Percentiles rank a stretch among this genome's conserved stretches.
phyloP scores from a whole-genome alignment of 148 eudicot species.

The Fagopyrum esculentum region DNA sequence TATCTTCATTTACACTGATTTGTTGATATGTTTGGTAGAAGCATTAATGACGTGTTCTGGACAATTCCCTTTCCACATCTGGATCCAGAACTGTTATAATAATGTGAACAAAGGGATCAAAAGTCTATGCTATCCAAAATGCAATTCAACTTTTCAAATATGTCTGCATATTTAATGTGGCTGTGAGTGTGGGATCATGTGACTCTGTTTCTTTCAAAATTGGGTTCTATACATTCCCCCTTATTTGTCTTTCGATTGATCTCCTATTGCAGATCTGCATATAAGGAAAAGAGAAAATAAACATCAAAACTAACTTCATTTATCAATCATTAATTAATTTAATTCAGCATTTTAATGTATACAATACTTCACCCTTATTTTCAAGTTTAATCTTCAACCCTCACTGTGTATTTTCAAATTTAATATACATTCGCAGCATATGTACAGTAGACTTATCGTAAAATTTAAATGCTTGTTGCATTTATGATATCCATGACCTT shows the following conservation, averaged over 20 bases:
- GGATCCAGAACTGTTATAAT: not conserved
- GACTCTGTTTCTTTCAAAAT: not conserved
- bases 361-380: too few relatives aligned
- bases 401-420: too few relatives aligned
- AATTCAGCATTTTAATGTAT: too few relatives aligned
- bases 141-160: conserved; percentile 7
- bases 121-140: not conserved
- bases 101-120: conserved; percentile 8
- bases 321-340: too few relatives aligned
- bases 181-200: not conserved
- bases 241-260: not conserved
- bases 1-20: not conserved
- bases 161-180: conserved; percentile 12
- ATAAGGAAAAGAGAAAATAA: too few relatives aligned
- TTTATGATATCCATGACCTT: too few relatives aligned
- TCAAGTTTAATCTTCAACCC: too few relatives aligned
- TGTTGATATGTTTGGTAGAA: not conserved
- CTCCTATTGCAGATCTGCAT: too few relatives aligned
- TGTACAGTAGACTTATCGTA: too few relatives aligned
- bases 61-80: not conserved
- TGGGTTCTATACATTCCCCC: conserved; percentile 2
- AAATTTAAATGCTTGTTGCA: too few relatives aligned
- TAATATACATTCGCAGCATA: too few relatives aligned
- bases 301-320: too few relatives aligned
- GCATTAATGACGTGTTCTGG: conserved; percentile 9